These are phyloP conservation scores for Aaosphaeria arxii DNA, from an alignment of 2,329 filamentous ascomycete genomes.

Conservation along the genomic window DNA sequence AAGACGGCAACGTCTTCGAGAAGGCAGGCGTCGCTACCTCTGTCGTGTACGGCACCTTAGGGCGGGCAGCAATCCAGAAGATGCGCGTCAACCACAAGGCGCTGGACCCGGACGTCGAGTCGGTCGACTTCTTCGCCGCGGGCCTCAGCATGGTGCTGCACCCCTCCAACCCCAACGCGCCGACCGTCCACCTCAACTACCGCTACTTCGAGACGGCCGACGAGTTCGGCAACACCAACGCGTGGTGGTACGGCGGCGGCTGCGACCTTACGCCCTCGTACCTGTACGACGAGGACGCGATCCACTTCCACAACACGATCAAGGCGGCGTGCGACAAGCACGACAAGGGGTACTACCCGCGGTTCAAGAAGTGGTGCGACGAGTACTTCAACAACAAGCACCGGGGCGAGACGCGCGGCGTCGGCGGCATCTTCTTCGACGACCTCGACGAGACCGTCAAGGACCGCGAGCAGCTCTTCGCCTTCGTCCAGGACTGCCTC, in stretches of 20 bases:
- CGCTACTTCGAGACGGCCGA: slow-evolving; percentile 96
- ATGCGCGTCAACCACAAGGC: slow-evolving; percentile 97
- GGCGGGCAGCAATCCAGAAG: slow-evolving; percentile 71
- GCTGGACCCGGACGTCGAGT: slow-evolving; percentile 73
- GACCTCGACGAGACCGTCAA: slow-evolving; percentile 86
- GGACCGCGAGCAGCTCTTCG: slow-evolving; percentile 84
- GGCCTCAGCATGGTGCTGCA: slow-evolving; percentile 92
- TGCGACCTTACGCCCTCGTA: slow-evolving; percentile 91
- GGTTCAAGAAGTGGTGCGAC: slow-evolving; percentile 98
- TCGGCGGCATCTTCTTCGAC: slow-evolving; percentile 98
- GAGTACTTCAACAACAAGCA: slow-evolving; percentile 96
- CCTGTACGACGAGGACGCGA: slow-evolving; percentile 93
- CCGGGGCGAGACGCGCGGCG: slow-evolving; percentile 77
- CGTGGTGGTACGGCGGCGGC: slow-evolving; percentile 98
- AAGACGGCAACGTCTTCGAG: slow-evolving; percentile 96
- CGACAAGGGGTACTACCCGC: slow-evolving; percentile 85
- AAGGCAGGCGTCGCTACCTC: slow-evolving; percentile 96
- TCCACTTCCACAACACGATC: slow-evolving; percentile 92
- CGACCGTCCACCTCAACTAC: slow-evolving; percentile 97
- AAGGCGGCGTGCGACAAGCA: slow-evolving; percentile 93
- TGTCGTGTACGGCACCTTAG: slow-evolving; percentile 88
- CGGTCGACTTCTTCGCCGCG: slow-evolving; percentile 90
- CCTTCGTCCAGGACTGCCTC: slow-evolving; percentile 82
- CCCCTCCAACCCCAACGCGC: slow-evolving; percentile 92
- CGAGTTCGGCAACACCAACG: slow-evolving; percentile 73